Base-by-base conservation (phyloP, 1,139 yeast species). In the Yamadazyma conglobata region DNA sequence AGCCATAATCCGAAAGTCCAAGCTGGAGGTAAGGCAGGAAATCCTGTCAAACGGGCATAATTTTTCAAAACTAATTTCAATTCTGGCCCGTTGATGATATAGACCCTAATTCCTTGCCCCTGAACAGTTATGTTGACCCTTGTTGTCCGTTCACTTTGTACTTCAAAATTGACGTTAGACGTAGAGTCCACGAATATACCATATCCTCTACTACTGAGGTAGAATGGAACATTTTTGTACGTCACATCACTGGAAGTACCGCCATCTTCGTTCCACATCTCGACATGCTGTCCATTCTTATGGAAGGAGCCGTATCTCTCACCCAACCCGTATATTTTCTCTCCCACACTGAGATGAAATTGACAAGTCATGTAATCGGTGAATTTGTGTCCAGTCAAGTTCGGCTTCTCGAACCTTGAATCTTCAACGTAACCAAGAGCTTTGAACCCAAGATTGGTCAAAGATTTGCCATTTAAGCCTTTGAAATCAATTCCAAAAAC, bases 1-100 rank as follows among this genome's bases (percentile, higher is more conserved):
- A 60, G 50, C 67, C 67, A 60, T 20, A 60, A 50, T 4, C 66
- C 65, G 39, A 59, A 60, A 6, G 64, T 53, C 64, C 64, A 60
- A 2, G 61, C 49, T 19, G 67, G 66, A 3, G 67, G 66, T 34
- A 60, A 48, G 3, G 62, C 59, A 16, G 67, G 67, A 27, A 42
- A 40, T 5, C 67, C 67, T n/a, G 67, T 59, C 27, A 60, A 47
- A n/a, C 31, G 31, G 10, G 58, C 51, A 38, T 59, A 60, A 27
- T 50, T 46, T 14, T 43, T 29, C 27, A 60, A 47, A 24, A 60
- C 50, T 6, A 47, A 43, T 39, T 60, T 60, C 22, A 61, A 64
- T 22, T 48, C 43, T 10, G 60, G 59, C 9, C 67, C 67, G 29
- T 54, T 38, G 25, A 60, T 56, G 28, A 60, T 41, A 33, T 56